Evolutionary conservation across 495 filamentous ascomycete genomes (phyloP).

Genomic region (Xylaria acuta): DNA sequence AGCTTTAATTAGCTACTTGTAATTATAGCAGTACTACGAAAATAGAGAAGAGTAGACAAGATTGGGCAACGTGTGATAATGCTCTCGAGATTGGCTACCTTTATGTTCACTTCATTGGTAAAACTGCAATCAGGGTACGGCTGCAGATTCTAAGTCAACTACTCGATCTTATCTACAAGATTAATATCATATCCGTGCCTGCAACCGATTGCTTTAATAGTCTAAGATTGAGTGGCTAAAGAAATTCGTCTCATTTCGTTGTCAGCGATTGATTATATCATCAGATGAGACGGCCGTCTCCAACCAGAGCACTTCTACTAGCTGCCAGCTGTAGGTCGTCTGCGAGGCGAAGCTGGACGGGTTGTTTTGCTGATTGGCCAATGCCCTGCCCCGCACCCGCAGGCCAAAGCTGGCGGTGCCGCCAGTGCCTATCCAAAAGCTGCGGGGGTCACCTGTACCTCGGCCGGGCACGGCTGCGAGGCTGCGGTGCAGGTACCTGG

Average conservation of each 20-base stretch:
- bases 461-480: neutral
- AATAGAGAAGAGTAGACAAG: too few relatives aligned
- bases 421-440: neutral
- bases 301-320: neutral
- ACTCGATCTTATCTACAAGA: neutral
- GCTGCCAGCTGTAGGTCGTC: constrained; percentile 12
- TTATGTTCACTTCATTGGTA: too few relatives aligned
- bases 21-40: too few relatives aligned
- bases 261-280: neutral
- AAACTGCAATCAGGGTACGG: neutral
- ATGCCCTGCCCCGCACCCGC: constrained; percentile 24
- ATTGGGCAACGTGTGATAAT: too few relatives aligned
- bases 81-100: neutral
- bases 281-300: too few relatives aligned
- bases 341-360: neutral
- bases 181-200: neutral
- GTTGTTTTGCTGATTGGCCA: constrained; percentile 24
- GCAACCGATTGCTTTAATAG: neutral
- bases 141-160: neutral
- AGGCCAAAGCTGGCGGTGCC: neutral
- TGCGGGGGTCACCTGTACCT: constrained; percentile 6
- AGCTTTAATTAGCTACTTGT: too few relatives aligned
- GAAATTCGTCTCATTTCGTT: too few relatives aligned
- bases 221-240: neutral
- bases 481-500: neutral